Evolutionary conservation across 352 stramenopile genomes (phyloP), one percentile per base, ranked within the genome.

Genomic region (Globisporangium spiculum): DNA sequence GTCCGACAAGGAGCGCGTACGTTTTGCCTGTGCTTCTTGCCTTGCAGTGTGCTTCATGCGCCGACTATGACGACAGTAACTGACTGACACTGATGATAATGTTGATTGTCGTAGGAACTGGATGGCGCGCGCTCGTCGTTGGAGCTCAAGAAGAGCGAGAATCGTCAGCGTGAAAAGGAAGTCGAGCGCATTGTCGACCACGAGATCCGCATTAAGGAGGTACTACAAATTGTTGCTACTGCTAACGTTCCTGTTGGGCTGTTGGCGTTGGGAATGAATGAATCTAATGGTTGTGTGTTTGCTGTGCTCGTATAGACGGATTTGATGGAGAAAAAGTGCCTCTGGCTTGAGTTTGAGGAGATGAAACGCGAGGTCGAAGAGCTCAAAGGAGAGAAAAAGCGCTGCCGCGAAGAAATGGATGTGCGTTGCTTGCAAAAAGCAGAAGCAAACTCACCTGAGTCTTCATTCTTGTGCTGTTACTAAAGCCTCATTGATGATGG

Each of bases 341-440:
- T 94, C 38, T 96, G 88, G 89, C 82, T 96, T 30, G 75, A 93
- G 62, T 93, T 94, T 64, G 83, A 95, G 60, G 78, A 94, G 34
- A 80, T 80, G 34, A 93, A 93, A 65, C 62, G 63, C 0, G 67
- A 94, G 34, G 83, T 94, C 3, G 76, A 92, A 38, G 75, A 83
- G 60, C 63, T 94, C 1, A 93, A 91, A 48, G 66, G 66, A 14
- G 77, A 91, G 44, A 94, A 93, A 60, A 81, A 89, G 55, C 73
- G 74, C 0, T 90, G 84, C 62, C 86, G 84, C 30, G 78, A 94
- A 10, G 75, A 80, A 1, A 88, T 96, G 65, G 72, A 84, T n/a
- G 88, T 94, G 48, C 36, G 73, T 64, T 26, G 52, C 55, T 44
- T 60, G 12, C 12, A 20, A 4, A 34, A n/a, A 9, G 2, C 18